Base-by-base conservation (phyloP, 164 flowering plant species). In the Platanus orientalis region DNA sequence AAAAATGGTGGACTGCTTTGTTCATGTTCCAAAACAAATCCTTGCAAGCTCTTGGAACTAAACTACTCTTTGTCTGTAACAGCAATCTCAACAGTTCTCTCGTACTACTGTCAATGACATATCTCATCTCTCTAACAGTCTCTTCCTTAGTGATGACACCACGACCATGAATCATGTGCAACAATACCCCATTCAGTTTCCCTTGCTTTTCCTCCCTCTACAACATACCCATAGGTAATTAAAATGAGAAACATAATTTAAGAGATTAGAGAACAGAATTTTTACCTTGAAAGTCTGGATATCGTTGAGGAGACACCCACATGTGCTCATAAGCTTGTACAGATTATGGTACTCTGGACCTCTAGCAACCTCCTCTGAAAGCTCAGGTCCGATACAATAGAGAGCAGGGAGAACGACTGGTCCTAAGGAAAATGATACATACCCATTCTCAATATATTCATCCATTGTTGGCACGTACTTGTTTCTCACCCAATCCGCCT, bases 1-100 rank as follows among this genome's bases (percentile, higher is more conserved):
- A 90, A 65, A 94, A 94, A 0, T 76, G 69, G 69, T 91, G 80
- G 69, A 86, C 21, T 39, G 87, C 77, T 67, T 73, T 76, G 72
- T 75, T 70, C 91, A 84, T 89, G 19, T 80, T 85, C 97, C 93
- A 91, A 57, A 94, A 89, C 64, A 84, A 45, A 65, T 91, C 84
- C 80, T 81, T 91, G 89, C 93, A 87, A 26, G 78, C 78, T 64
- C 85, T 79, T 19, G 97, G 97, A 54, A 94, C 65, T 7, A 69
- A 67, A 45, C 88, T 84, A 1, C 73, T 81, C 27, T 80, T 71
- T 40, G 65, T 73, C 67, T 76, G 76, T 77, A 91, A 61, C 51
- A 94, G 88, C 59, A 77, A 57, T 63, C 79, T 71, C 63, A 83
- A 71, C 54, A 91, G 76, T 66, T 90, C 89, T 71, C 80, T 79